Evolutionary conservation across 176 grass and related monocot species (phyloP).

Genomic region (Ampelocalamus luodianensis): DNA sequence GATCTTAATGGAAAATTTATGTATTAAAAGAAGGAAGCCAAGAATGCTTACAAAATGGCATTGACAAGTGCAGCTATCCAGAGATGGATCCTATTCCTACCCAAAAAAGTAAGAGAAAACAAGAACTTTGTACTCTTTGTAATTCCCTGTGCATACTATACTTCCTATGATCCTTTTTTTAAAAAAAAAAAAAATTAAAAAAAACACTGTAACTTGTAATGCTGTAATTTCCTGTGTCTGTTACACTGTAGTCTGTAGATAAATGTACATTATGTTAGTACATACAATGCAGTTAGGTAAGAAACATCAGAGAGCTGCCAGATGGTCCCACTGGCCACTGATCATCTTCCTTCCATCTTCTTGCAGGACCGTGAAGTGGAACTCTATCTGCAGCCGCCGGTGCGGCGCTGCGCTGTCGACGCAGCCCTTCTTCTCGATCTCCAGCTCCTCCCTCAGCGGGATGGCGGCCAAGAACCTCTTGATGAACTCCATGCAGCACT

Average conservation of each 20-base stretch:
- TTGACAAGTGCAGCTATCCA: neutral
- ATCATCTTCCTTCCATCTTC: slow-evolving; percentile 37
- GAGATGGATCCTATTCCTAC: neutral
- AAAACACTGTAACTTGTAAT: neutral
- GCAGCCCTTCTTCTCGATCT: slow-evolving; percentile 68
- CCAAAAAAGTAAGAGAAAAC: neutral
- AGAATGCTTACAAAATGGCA: slow-evolving; percentile 29
- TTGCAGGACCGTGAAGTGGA: slow-evolving; percentile 66
- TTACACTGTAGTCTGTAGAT: slow-evolving; percentile 40
- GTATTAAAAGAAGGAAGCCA: slow-evolving; percentile 13
- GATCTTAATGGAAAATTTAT: slow-evolving; percentile 9
- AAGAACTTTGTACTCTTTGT: neutral
- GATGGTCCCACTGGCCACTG: neutral
- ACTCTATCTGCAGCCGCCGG: slow-evolving; percentile 94
- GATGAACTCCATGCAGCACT: slow-evolving; percentile 97
- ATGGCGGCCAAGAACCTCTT: slow-evolving; percentile 90
- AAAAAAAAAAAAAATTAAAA: neutral
- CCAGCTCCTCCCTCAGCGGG: slow-evolving; percentile 89
- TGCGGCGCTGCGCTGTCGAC: slow-evolving; percentile 53
- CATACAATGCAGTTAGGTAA: slow-evolving; percentile 29
- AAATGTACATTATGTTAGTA: slow-evolving; percentile 58
- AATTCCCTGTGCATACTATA: neutral
- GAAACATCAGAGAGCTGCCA: neutral
- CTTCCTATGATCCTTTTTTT: neutral
- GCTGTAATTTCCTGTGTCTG: slow-evolving; percentile 9